A percentile compares a stretch with the other conserved stretches of the same genome.
Conservation (phyloP, 2,329 filamentous ascomycete genomes). For the Metarhizium robertsii region DNA sequence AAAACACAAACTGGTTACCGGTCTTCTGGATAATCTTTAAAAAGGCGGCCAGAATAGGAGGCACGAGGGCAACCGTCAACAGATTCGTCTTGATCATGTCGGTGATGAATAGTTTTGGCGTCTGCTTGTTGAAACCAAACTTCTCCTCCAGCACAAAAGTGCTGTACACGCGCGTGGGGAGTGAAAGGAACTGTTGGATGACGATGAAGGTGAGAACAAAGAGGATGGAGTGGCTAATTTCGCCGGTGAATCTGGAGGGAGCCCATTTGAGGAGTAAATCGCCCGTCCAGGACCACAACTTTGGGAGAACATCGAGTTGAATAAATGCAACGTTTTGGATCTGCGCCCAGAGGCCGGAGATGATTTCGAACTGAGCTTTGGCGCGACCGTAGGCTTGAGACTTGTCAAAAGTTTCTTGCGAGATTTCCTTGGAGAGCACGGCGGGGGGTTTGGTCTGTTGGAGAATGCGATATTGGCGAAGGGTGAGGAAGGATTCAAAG, state of each 20-base stretch:
- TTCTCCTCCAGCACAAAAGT: conserved; percentile 94
- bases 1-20: conserved; percentile 93
- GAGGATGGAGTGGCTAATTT: conserved; percentile 86
- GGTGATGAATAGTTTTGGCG: conserved; percentile 73
- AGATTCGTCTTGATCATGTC: conserved; percentile 89
- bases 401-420: conserved; percentile 86
- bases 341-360: conserved; percentile 75
- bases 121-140: conserved; percentile 99
- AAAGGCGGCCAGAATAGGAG: conserved; percentile 86
- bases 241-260: conserved; percentile 72
- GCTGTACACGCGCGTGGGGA: conserved; percentile 82
- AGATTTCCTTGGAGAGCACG: conserved; percentile 80
- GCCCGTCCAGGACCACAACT: conserved; percentile 80
- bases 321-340: conserved; percentile 84
- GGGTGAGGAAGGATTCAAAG: conserved; percentile 80
- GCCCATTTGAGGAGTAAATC: conserved; percentile 63
- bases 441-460: conserved; percentile 72
- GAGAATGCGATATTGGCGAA: conserved; percentile 83
- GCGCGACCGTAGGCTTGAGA: conserved; percentile 93
- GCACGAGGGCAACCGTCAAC: conserved; percentile 68
- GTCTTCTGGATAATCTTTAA: conserved; percentile 91
- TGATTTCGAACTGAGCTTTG: conserved; percentile 82
- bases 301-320: conserved; percentile 82
- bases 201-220: conserved; percentile 85
- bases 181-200: conserved; percentile 66